Evolutionary conservation across 2,329 filamentous ascomycete species (phyloP), one percentile per base, ranked within the genome.

Genomic region (Ceratocystis alfenasii): DNA sequence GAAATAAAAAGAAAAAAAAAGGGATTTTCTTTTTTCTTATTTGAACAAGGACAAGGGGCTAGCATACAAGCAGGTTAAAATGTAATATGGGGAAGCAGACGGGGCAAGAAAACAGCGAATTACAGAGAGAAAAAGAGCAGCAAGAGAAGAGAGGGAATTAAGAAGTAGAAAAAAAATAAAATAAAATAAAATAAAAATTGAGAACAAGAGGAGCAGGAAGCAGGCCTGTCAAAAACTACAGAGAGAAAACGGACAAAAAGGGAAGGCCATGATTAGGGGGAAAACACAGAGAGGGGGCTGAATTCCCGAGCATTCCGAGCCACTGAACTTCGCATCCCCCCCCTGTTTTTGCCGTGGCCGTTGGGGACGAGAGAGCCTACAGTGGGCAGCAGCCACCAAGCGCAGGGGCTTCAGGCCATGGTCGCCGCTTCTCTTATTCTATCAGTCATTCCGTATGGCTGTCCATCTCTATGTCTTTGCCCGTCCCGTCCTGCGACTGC

Each of bases 291-390:
- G 36, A 36, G 63, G 59, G 44, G 28, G 63, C 20, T 59, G 66
- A 65, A 67, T 67, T 63, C 63, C 65, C 66, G 66, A 63, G 64
- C 28, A 59, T 59, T 59, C 53, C 36, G 36, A 36, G 36, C 10
- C 36, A 12, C 36, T 36, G 10, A 36, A 8, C 17, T 33, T 59
- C 6, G 22, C 53, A 36, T 12, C 28, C 25, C 30, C 53, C 53
- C 48, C 48, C 25, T 53, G 48, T 53, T 50, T 10, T 57, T 20
- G 22, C 20, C 17, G 17, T 50, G n/a, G 10, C 10, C 36, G 10
- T 12, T 36, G 10, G 36, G 36, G 36, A 36, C 8, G 1, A 36
- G 36, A 36, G 36, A 36, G 10, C 36, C 36, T 48, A 48, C 45
- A 48, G 45, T 48, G 17, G 45, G 36, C 10, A 36, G 36, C 10